Evolutionary conservation across 768 basidiomycete genomes (phyloP).

Genomic region (Termitomyces sp.): DNA sequence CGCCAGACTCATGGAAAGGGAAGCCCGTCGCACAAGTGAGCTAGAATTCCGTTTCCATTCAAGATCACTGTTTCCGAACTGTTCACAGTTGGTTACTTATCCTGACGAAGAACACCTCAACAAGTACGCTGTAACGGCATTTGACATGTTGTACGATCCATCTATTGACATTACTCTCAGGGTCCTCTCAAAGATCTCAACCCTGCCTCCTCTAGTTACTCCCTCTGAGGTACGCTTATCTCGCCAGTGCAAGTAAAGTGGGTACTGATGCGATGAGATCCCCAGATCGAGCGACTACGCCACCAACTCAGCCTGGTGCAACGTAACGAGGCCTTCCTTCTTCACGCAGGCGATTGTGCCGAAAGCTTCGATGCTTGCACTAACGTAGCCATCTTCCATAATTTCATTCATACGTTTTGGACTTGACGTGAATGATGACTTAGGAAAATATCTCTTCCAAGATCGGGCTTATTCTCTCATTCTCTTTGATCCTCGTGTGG

Average conservation of each 20-base stretch:
- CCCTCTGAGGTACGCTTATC: conserved; percentile 71
- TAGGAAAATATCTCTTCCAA: conserved; percentile 86
- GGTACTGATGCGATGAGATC: conserved; percentile 6
- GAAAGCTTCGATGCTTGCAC: conserved; percentile 92
- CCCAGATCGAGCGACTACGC: conserved; percentile 79
- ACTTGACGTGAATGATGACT: conserved; percentile 7
- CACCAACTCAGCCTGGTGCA: conserved; percentile 78
- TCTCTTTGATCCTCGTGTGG: conserved; percentile 93
- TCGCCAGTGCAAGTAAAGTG: background rate
- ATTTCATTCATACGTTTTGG: conserved; percentile 7
- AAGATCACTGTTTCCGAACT: background rate
- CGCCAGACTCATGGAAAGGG: conserved; percentile 73
- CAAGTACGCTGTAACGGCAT: conserved; percentile 31
- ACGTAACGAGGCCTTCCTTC: conserved; percentile 82
- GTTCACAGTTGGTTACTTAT: conserved; percentile 59
- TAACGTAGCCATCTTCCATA: conserved; percentile 42
- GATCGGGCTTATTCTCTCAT: conserved; percentile 88
- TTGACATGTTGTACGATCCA: background rate
- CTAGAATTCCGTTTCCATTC: background rate
- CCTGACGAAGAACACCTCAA: conserved; percentile 56
- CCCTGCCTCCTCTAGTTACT: conserved; percentile 86
- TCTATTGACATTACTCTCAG: conserved; percentile 26
- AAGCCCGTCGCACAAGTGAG: conserved; percentile 73
- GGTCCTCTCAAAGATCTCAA: conserved; percentile 70
- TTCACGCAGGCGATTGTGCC: conserved; percentile 98